These are phyloP conservation scores for Trichoderma brevicompactum DNA, from an alignment of 2,329 filamentous ascomycete species.

Conservation along the genomic window DNA sequence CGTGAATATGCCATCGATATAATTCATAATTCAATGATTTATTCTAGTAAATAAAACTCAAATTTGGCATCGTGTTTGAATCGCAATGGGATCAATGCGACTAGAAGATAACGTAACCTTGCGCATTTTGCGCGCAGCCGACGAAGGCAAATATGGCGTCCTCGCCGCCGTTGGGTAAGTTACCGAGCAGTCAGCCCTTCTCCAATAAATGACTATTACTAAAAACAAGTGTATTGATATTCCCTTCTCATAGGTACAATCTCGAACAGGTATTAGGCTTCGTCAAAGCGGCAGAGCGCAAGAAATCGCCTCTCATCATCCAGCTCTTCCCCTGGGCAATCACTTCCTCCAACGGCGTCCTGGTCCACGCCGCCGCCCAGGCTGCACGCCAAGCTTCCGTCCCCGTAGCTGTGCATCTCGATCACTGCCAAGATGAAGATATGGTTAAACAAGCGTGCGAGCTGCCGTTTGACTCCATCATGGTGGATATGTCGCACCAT, in stretches of 20 bases:
- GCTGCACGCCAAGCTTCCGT: constrained; percentile 59
- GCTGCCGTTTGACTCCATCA: constrained; percentile 69
- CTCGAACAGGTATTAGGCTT: constrained; percentile 70
- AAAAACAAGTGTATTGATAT: not conserved
- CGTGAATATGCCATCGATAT: no score
- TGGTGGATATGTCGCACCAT: constrained; percentile 78
- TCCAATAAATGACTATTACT: not conserved
- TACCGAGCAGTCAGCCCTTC: not conserved
- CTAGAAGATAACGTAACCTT: not conserved
- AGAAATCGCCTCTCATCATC: constrained; percentile 67
- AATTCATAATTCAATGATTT: no score
- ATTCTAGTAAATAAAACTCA: not conserved
- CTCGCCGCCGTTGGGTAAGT: constrained; percentile 25
- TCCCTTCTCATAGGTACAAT: constrained; percentile 28
- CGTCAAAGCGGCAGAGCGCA: constrained; percentile 69
- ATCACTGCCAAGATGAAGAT: constrained; percentile 65
- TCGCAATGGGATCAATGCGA: not conserved
- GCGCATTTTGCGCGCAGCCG: constrained; percentile 8
- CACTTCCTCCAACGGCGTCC: constrained; percentile 60
- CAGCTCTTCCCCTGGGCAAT: constrained; percentile 75
- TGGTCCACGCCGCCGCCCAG: constrained; percentile 59
- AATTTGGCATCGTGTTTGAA: not conserved
- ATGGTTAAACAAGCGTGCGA: constrained; percentile 61
- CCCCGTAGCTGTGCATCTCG: constrained; percentile 65
- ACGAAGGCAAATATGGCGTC: constrained; percentile 24